Conservation (phyloP, 768 basidiomycete species). For the Clathrus columnatus region DNA sequence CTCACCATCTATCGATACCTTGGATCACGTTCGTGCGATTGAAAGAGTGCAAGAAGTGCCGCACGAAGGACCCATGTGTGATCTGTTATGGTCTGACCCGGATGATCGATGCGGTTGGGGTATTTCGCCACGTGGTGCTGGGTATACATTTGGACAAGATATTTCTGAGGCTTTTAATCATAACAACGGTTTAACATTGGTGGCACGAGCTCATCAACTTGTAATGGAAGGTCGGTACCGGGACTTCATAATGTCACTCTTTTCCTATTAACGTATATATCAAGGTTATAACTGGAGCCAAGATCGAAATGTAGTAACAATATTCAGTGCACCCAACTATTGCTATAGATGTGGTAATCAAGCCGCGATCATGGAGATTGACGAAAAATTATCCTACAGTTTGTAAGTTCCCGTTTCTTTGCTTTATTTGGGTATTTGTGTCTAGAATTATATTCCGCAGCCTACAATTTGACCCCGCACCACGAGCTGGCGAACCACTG, state of each 20-base stretch:
- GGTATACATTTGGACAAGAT: slow-evolving; percentile 98
- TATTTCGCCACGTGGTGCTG: slow-evolving; percentile 96
- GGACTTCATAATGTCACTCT: background rate
- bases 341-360: slow-evolving; percentile 99
- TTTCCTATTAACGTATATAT: slow-evolving; percentile 8
- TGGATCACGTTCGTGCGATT: slow-evolving; percentile 97
- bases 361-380: slow-evolving; percentile 99
- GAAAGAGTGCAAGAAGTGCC: slow-evolving; percentile 99
- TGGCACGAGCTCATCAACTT: slow-evolving; percentile 88
- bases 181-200: slow-evolving; percentile 94
- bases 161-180: slow-evolving; percentile 99
- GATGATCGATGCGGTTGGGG: slow-evolving; percentile 99
- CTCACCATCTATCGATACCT: slow-evolving; percentile 97
- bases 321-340: slow-evolving; percentile 99
- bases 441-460: slow-evolving; percentile 30
- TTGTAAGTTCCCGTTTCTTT: slow-evolving; percentile 47
- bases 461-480: slow-evolving; percentile 99
- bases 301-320: slow-evolving; percentile 97
- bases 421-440: slow-evolving; percentile 2
- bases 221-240: slow-evolving; percentile 84
- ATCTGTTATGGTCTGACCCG: slow-evolving; percentile 98
- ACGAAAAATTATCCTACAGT: slow-evolving; percentile 93
- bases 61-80: slow-evolving; percentile 99
- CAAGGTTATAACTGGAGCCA: slow-evolving; percentile 94
- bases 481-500: slow-evolving; percentile 95